phyloP scores from a whole-genome alignment of 2,329 filamentous ascomycete genomes.

The Uncinocarpus reesii region DNA sequence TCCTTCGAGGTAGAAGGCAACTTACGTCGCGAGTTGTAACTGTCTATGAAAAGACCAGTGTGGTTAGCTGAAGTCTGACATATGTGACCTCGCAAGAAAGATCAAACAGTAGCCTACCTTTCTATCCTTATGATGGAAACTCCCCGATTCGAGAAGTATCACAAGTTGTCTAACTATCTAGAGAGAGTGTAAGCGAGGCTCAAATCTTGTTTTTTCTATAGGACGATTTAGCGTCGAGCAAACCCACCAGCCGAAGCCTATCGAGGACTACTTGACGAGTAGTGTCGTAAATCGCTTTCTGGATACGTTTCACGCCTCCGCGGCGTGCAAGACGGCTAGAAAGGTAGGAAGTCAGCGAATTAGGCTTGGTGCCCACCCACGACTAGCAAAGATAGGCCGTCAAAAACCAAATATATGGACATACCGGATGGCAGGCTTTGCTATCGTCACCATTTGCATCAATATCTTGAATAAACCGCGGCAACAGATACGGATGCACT shows the following conservation, averaged over 20 bases:
- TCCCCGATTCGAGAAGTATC: constrained; percentile 18
- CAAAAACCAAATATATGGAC: background rate
- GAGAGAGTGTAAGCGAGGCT: no score
- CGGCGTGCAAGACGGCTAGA: constrained; percentile 30
- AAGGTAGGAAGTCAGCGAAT: constrained; percentile 7
- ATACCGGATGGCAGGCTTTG: constrained; percentile 26
- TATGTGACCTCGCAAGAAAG: background rate
- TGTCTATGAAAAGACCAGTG: constrained; percentile 14
- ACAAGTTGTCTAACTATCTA: constrained; percentile 23
- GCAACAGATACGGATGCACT: constrained; percentile 10
- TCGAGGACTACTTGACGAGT: constrained; percentile 20
- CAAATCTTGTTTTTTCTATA: no score
- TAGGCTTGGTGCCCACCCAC: no score
- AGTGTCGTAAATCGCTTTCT: constrained; percentile 23
- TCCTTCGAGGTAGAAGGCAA: background rate
- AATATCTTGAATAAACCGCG: background rate
- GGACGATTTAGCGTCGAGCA: constrained; percentile 5
- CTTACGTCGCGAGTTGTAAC: constrained; percentile 19
- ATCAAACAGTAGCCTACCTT: constrained; percentile 7
- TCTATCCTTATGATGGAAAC: constrained; percentile 14
- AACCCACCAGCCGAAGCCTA: constrained; percentile 20
- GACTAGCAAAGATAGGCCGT: background rate
- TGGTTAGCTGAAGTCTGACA: background rate
- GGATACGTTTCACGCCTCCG: constrained; percentile 27
- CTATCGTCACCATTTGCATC: constrained; percentile 13